Evolutionary conservation across 805 yeast genomes (phyloP).

Genomic region (Danielozyma ontarioensis): DNA sequence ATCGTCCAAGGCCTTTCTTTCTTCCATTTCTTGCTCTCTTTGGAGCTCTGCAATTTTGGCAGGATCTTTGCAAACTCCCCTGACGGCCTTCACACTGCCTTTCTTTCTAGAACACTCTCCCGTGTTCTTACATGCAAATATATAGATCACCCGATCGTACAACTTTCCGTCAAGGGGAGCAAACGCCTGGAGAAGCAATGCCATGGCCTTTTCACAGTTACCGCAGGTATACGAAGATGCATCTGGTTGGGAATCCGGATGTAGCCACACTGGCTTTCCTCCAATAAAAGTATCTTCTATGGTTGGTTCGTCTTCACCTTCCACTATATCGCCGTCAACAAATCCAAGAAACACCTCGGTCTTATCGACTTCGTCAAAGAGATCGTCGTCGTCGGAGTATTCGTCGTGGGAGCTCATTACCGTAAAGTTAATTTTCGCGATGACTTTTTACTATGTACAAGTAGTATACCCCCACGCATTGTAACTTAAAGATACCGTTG

Average conservation of each 20-base stretch:
- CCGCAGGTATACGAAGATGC: slow-evolving; percentile 54
- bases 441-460: background rate
- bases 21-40: slow-evolving; percentile 25
- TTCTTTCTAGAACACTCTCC: slow-evolving; percentile 56
- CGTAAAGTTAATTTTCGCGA: background rate
- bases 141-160: slow-evolving; percentile 77
- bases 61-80: slow-evolving; percentile 69
- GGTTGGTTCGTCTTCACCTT: slow-evolving; percentile 29
- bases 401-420: slow-evolving; percentile 39
- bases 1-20: slow-evolving; percentile 31
- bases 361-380: slow-evolving; percentile 21
- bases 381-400: slow-evolving; percentile 50
- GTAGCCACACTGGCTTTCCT: slow-evolving; percentile 64
- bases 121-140: slow-evolving; percentile 65
- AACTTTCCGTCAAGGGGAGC: slow-evolving; percentile 69
- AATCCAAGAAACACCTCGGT: slow-evolving; percentile 53
- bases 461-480: no score
- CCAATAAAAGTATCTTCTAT: slow-evolving; percentile 78
- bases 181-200: slow-evolving; percentile 70
- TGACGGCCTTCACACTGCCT: slow-evolving; percentile 69
- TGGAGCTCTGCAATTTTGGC: slow-evolving; percentile 36
- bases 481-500: slow-evolving; percentile 31
- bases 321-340: slow-evolving; percentile 52
- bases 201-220: slow-evolving; percentile 58
- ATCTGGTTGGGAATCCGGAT: slow-evolving; percentile 53